These are phyloP conservation scores for Lupinus albus DNA, from an alignment of 306 rosid genomes.

Conservation along the genomic window DNA sequence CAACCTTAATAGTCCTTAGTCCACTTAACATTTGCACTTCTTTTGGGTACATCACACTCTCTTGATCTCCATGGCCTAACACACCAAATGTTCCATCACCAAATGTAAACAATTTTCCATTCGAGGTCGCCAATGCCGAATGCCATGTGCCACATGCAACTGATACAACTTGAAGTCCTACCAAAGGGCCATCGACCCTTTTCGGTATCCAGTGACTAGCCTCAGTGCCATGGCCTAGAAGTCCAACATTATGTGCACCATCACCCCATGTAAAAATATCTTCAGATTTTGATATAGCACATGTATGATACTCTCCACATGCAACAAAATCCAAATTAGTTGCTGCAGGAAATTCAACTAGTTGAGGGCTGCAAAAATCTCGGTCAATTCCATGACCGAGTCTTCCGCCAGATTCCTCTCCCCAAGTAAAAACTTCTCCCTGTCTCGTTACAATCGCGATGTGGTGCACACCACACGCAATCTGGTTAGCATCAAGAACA, in stretches of 20 bases:
- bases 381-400: conserved; percentile 82
- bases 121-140: conserved; percentile 80
- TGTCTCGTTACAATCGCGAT: conserved; percentile 72
- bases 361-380: conserved; percentile 57
- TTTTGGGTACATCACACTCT: conserved; percentile 66
- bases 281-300: conserved; percentile 64
- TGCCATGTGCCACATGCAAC: conserved; percentile 97
- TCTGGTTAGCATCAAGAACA: conserved; percentile 72
- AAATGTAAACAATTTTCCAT: conserved; percentile 81
- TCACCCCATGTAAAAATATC: conserved; percentile 91
- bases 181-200: conserved; percentile 59
- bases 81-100: conserved; percentile 61
- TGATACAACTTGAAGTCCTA: conserved; percentile 86
- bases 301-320: conserved; percentile 86
- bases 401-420: conserved; percentile 88
- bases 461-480: conserved; percentile 72
- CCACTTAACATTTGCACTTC: conserved; percentile 78
- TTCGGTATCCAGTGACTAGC: conserved; percentile 85
- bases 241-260: conserved; percentile 72
- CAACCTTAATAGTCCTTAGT: conserved; percentile 72
- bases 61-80: conserved; percentile 86
- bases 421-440: conserved; percentile 98
- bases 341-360: conserved; percentile 60
- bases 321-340: conserved; percentile 63
- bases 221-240: conserved; percentile 82